A percentile compares a stretch with the other conserved stretches of the same genome.
Conservation (phyloP, 2,329 filamentous ascomycete species). For the Metarhizium humberi region DNA sequence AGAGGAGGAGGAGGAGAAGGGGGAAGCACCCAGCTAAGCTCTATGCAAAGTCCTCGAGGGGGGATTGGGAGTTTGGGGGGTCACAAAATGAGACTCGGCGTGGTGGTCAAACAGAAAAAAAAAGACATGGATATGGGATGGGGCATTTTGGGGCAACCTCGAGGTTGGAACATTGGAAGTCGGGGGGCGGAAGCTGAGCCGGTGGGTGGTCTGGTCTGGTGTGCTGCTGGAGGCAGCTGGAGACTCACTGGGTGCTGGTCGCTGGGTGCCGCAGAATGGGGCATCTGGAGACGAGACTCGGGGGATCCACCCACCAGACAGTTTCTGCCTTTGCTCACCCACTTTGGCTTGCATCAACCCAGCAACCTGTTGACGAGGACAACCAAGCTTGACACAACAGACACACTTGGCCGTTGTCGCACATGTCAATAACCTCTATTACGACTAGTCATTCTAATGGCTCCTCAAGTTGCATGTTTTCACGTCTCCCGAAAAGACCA, state of each 20-base stretch:
- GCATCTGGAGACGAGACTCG: too few relatives aligned
- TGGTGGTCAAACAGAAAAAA: conserved; percentile 5
- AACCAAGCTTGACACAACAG: too few relatives aligned
- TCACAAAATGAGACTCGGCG: background rate
- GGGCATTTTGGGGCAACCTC: background rate
- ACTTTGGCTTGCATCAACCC: background rate
- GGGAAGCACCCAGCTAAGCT: conserved; percentile 2
- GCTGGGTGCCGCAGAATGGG: too few relatives aligned
- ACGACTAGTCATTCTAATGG: too few relatives aligned
- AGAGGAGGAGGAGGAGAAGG: conserved; percentile 8
- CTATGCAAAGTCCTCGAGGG: conserved; percentile 1
- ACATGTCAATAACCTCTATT: too few relatives aligned
- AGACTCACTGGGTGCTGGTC: background rate
- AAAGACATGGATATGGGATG: conserved; percentile 5
- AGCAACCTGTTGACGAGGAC: background rate
- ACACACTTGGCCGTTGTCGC: too few relatives aligned
- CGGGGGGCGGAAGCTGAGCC: background rate
- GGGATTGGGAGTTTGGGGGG: background rate
- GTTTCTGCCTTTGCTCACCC: too few relatives aligned
- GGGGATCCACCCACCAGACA: too few relatives aligned
- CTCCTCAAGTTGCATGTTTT: too few relatives aligned
- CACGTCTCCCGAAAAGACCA: too few relatives aligned
- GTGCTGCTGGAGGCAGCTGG: too few relatives aligned
- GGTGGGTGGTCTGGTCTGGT: background rate
- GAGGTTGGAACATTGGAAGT: too few relatives aligned